Conservation (phyloP, 768 basidiomycete species). For the Udeniomyces megalosporus region DNA sequence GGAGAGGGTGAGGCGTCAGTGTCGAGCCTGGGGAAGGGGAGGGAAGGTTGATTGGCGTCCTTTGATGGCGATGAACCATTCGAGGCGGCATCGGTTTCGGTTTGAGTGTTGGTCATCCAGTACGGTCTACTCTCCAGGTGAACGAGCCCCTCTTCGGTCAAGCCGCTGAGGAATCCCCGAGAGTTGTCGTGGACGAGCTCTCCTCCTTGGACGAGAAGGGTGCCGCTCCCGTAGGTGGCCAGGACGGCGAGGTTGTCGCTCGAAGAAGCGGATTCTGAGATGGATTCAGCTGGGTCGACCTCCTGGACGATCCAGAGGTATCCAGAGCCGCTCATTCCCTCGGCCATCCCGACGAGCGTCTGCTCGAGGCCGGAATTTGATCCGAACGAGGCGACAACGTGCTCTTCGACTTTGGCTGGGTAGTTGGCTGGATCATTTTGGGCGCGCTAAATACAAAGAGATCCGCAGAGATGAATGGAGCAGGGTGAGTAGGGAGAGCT, state of each 20-base stretch:
- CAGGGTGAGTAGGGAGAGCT: not conserved
- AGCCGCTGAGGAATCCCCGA: not conserved
- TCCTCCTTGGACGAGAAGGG: conserved; percentile 11
- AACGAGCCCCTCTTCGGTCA: not conserved
- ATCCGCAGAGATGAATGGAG: not conserved
- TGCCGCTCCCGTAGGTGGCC: conserved; percentile 6
- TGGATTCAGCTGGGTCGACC: not conserved
- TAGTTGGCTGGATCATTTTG: not conserved
- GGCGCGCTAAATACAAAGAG: not conserved
- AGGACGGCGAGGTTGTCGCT: conserved; percentile 8
- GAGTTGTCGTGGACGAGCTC: not conserved
- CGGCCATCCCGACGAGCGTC: conserved; percentile 9
- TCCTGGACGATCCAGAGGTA: conserved; percentile 17
- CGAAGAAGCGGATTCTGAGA: not conserved
- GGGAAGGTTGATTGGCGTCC: not conserved
- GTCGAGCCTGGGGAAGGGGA: not conserved
- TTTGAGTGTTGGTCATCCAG: not conserved
- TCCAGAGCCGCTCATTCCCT: conserved; percentile 6
- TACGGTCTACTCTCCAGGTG: not conserved
- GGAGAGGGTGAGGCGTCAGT: not conserved
- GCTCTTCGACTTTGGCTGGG: conserved; percentile 7
- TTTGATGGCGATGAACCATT: not conserved
- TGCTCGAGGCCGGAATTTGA: conserved; percentile 14
- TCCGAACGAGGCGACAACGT: conserved; percentile 13
- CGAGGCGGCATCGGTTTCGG: not conserved